Evolutionary conservation across 2,329 filamentous ascomycete genomes (phyloP), one percentile per base, ranked within the genome.

Genomic region (Dactylellina drechsleri): DNA sequence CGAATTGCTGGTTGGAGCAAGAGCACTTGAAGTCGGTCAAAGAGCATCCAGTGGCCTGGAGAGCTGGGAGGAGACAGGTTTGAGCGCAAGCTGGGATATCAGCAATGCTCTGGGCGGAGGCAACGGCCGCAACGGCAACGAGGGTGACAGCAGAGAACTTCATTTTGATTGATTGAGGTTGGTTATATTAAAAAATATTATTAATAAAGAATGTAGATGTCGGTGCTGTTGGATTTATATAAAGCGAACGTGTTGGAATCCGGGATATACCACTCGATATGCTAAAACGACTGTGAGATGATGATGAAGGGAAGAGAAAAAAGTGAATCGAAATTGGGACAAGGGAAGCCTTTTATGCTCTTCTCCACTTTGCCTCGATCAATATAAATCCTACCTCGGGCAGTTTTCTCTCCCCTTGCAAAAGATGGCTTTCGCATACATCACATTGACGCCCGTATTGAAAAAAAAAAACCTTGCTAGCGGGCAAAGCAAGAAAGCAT

Each of bases 11-110:
- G 57, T 75, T 75, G 57, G 65, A 74, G 62, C 78, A 79, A 74
- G 76, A 74, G 61, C 78, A 79, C 53, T 50, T 16, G 62, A 78
- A 73, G 71, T 79, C 60, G 53, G 76, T 77, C 58, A 71, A 40
- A 40, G n/a, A 49, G 64, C 78, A 79, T 12, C 45, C 41, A 6
- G 76, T 78, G 28, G 54, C 49, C 47, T 49, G 18, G 58, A 78
- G 65, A 16, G 58, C 60, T 45, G 47, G 36, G 64, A 74, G 43
- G 23, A 78, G 60, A 23, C 77, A 78, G 45, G 56, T 50, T 52
- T 77, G 70, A 71, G 77, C 77, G 61, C 78, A 79, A 41, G 61
- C 6, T 18, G 78, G 77, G 64, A 79, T 56, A 36, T 76, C 72
- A 23, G 65, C 60, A 36, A 78, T 70, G 47, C 61, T 57, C 71